Evolutionary conservation across 306 rosid genomes (phyloP).

Genomic region (Citrullus amarus): DNA sequence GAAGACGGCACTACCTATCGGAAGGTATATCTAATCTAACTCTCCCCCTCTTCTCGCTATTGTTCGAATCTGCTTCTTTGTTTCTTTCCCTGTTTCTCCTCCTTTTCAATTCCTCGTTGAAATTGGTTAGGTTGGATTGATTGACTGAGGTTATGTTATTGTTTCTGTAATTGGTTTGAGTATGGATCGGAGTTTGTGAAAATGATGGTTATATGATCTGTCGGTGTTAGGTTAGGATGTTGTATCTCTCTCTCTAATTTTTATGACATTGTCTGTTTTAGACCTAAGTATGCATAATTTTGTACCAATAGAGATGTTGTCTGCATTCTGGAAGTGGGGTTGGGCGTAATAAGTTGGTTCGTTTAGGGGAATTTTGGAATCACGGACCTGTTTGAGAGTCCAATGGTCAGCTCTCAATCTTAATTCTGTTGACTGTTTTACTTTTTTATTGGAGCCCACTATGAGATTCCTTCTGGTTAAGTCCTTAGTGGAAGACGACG

Average conservation of each 20-base stretch:
- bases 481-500: constrained; percentile 6
- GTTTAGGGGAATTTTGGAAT: neutral
- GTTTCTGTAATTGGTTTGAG: neutral
- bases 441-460: constrained; percentile 8
- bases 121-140: neutral
- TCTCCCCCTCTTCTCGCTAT: no score
- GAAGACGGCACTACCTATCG: constrained; percentile 61
- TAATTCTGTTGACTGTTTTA: constrained; percentile 1
- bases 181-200: neutral
- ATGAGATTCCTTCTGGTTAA: constrained; percentile 1
- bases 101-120: neutral
- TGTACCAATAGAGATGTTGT: neutral
- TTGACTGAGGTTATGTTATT: neutral
- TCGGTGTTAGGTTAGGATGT: neutral
- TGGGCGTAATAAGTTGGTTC: neutral
- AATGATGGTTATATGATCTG: neutral
- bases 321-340: neutral
- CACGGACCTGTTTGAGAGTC: neutral
- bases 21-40: constrained; percentile 23
- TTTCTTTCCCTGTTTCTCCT: no score
- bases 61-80: no score
- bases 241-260: neutral
- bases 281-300: neutral
- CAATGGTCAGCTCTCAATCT: neutral
- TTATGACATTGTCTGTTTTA: neutral